These are phyloP conservation scores for Casaregolazyma suthepensis DNA, from an alignment of 1,139 yeast species.

Conservation along the genomic window DNA sequence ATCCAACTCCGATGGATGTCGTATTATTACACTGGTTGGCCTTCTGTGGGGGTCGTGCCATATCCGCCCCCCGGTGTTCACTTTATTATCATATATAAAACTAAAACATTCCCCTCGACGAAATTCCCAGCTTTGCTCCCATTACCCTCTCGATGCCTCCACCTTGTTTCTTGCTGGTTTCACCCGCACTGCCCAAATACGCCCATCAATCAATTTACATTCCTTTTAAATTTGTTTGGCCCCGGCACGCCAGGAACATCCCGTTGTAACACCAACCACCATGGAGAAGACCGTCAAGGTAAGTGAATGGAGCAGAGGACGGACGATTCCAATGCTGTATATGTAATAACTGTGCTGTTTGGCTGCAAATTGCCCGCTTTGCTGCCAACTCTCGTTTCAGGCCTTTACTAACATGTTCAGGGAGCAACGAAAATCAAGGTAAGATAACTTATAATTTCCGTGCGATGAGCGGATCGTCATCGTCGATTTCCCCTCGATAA, in stretches of 20 bases:
- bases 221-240: neutral
- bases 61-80: neutral
- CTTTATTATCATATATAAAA: neutral
- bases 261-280: slow-evolving; percentile 12
- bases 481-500: slow-evolving; percentile 34
- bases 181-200: neutral
- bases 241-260: neutral
- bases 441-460: slow-evolving; percentile 8
- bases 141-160: neutral
- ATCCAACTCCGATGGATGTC: neutral
- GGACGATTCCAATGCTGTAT: neutral
- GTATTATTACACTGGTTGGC: neutral
- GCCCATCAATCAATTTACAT: neutral
- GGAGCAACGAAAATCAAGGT: slow-evolving; percentile 64
- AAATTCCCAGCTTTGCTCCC: neutral
- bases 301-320: slow-evolving; percentile 12
- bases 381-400: neutral
- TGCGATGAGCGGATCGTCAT: neutral
- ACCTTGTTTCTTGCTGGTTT: neutral
- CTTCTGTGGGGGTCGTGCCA: neutral
- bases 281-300: slow-evolving; percentile 53
- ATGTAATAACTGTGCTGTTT: neutral
- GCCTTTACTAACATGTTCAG: slow-evolving; percentile 18
- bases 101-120: neutral
- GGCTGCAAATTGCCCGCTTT: neutral